These are phyloP conservation scores for Psilocybe cubensis DNA, from an alignment of 768 basidiomycete genomes.

Conservation along the genomic window DNA sequence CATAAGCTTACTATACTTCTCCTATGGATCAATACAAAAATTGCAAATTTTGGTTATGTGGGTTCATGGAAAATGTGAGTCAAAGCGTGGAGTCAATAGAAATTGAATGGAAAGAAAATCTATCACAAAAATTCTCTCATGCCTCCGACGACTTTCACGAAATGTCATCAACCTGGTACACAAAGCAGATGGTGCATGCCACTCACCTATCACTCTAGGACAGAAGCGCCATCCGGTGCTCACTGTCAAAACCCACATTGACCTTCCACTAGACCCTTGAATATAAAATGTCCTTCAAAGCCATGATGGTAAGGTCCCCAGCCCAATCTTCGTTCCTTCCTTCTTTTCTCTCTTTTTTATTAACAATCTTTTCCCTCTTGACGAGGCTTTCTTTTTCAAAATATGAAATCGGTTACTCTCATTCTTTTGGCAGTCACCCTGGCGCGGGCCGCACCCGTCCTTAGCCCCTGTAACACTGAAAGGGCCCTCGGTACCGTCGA, in stretches of 20 bases:
- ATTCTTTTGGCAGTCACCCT: conserved; percentile 20
- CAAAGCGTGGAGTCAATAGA: too few species aligned
- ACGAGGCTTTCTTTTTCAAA: conserved; percentile 17
- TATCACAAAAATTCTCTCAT: background rate
- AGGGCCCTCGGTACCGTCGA: conserved; percentile 6
- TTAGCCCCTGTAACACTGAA: conserved; percentile 9
- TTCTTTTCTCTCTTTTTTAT: conserved; percentile 9
- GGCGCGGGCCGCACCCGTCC: conserved; percentile 18
- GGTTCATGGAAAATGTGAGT: too few species aligned
- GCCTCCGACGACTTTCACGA: background rate
- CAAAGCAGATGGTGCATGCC: background rate
- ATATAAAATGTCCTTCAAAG: too few species aligned
- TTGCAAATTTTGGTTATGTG: too few species aligned
- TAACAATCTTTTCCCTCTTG: conserved; percentile 19
- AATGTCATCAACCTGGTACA: background rate
- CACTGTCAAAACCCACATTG: background rate
- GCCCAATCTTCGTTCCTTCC: conserved; percentile 13
- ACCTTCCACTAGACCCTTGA: background rate
- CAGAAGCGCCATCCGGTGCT: background rate
- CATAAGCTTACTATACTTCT: too few species aligned
- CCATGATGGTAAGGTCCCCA: too few species aligned
- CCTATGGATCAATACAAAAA: too few species aligned
- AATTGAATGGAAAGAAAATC: too few species aligned
- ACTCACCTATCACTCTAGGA: background rate
- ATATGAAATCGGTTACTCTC: conserved; percentile 19